Evolutionary conservation across 2,329 filamentous ascomycete species (phyloP), one percentile per base, ranked within the genome.

Genomic region (Achaetomium macrosporum): DNA sequence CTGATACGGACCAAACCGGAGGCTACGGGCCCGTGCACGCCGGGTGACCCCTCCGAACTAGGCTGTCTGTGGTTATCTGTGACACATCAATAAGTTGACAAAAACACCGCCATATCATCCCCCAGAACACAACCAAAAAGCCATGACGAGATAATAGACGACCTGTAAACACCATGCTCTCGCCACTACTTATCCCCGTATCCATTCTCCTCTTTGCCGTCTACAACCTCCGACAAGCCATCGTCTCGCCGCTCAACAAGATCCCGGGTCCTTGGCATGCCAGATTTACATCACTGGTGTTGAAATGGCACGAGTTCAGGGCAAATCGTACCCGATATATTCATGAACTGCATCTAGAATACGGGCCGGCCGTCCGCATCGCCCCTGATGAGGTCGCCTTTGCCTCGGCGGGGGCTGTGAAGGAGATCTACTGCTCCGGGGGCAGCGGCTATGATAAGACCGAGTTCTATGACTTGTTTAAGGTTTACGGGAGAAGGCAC

Each of bases 401-500:
- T 56, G 75, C 78, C 0, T 81, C 78, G 2, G 66, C 71, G 9
- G 69, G 73, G 9, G 82, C 77, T 0, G 66, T 84, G 48, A 84
- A 80, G 63, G 78, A 83, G 66, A 84, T 84, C 42, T 86, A 85
- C 65, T 75, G 76, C 58, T 78, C 77, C 0, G 76, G 76, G 0
- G 81, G 81, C 4, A 83, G 79, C 61, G 82, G 81, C 20, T 85
- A 80, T 62, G 79, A 85, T 62, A 85, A 84, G 69, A 83, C 80
- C 0, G 76, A 80, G 52, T 84, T 84, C 59, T 85, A 85, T 61
- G 69, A 81, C 56, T 65, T 85, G 16, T 85, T 85, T 57, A 76
- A 64, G 52, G 71, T 82, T 3, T 84, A 79, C 58, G 77, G 75
- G 11, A 73, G 74, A 55, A 76, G 78, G 78, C 79, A 64, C 51